Percentiles rank a stretch among this genome's conserved stretches.
These are phyloP conservation scores for Cinchona pubescens DNA, from an alignment of 257 asterid species.

Conservation along the genomic window DNA sequence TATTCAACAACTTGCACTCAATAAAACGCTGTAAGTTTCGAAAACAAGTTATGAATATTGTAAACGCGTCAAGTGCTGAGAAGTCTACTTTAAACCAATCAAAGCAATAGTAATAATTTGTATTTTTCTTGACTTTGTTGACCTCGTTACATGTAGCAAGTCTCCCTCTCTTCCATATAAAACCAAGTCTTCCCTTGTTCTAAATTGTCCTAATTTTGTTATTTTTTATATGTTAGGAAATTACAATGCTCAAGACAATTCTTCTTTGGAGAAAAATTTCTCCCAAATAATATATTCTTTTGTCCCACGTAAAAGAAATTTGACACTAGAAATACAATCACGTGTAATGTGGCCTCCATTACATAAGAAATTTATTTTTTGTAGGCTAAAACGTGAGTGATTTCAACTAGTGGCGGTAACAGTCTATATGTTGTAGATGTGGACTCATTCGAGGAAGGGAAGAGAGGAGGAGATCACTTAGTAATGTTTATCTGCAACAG, in stretches of 20 bases:
- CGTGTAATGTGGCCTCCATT: too few species aligned
- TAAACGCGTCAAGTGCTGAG: constrained; percentile 18
- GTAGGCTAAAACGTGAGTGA: too few species aligned
- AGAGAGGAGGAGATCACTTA: not conserved
- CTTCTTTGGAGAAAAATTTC: not conserved
- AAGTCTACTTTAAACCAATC: constrained; percentile 10
- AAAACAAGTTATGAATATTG: constrained; percentile 3
- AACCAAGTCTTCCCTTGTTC: constrained; percentile 3
- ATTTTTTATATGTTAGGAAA: not conserved
- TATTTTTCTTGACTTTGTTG: constrained; percentile 30
- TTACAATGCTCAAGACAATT: not conserved
- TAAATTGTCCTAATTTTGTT: constrained; percentile 8
- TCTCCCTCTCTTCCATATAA: constrained; percentile 17
- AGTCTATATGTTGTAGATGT: not conserved
- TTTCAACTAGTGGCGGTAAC: constrained; percentile 14
- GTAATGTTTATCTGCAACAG: constrained; percentile 37
- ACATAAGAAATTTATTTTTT: too few species aligned
- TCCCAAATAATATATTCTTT: not conserved
- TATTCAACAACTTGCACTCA: constrained; percentile 15
- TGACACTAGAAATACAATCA: not conserved
- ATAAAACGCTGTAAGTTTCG: constrained; percentile 6
- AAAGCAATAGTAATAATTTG: not conserved
- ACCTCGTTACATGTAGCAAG: constrained; percentile 27
- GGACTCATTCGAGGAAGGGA: constrained; percentile 14
- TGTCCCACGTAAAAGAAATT: not conserved